phyloP scores from a whole-genome alignment of 352 stramenopile species.

The Pythium diclinum region DNA sequence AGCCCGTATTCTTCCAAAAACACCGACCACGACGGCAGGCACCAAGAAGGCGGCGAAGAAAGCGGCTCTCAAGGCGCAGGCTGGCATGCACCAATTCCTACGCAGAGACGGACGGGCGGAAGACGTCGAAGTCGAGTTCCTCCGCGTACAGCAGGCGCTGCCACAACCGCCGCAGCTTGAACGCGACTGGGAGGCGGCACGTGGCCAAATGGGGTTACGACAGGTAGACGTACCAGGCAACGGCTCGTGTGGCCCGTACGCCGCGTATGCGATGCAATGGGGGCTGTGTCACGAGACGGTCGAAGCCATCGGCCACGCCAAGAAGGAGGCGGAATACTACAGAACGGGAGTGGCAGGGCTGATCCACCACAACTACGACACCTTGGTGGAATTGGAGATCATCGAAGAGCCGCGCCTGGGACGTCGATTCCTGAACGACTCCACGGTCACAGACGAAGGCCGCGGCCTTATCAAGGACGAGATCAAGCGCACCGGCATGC shows the following conservation, averaged over 20 bases:
- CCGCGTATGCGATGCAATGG: not conserved
- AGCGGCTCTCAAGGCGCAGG: not conserved
- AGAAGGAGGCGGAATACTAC: not conserved
- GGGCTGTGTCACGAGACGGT: no score
- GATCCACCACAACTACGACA: not conserved
- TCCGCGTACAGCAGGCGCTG: not conserved
- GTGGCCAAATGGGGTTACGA: not conserved
- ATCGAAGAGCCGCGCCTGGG: not conserved
- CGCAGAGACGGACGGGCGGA: not conserved
- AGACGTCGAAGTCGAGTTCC: not conserved
- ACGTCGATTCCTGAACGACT: not conserved
- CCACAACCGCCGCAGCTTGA: not conserved
- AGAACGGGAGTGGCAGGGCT: not conserved
- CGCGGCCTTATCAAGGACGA: not conserved
- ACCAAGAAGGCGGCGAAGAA: not conserved
- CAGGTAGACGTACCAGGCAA: not conserved
- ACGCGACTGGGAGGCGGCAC: not conserved
- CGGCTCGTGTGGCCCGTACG: not conserved
- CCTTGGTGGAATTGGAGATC: not conserved
- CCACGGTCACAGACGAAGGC: not conserved
- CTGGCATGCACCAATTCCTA: not conserved
- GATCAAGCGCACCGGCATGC: not conserved
- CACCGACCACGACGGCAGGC: no score
- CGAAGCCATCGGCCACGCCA: no score
- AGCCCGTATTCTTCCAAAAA: no score